Evolutionary conservation across 257 asterid genomes (phyloP), one percentile per base, ranked within the genome.

Genomic region (Primulina huaijiensis): DNA sequence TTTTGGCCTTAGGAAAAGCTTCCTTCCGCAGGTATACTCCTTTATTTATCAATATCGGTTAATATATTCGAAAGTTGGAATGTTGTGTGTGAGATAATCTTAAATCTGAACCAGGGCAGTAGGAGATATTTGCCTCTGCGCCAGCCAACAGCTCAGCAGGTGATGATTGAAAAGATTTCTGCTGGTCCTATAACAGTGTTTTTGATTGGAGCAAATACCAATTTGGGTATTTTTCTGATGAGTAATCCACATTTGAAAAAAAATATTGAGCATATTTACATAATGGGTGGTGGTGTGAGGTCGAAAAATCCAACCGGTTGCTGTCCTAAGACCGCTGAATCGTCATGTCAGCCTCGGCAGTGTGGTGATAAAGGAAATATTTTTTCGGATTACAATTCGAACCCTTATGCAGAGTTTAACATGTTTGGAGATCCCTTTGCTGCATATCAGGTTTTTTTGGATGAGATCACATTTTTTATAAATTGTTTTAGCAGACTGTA

Each of bases 381-480:
- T 21, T 86, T 80, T 75, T 80, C 95, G 0, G 97, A 65, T 67
- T 88, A 81, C 73, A 80, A 79, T 11, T 83, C 90, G 56, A 88
- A 88, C 75, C 98, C 97, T 17, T 84, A 86, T 68, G 92, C 98
- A 67, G 98, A 92, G 72, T 88, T 82, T 86, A 92, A 92, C 60
- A 68, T 92, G 33, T 92, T 88, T 75, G 88, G 83, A 64, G 98
- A 92, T 76, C 98, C 97, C 72, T 92, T 89, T 71, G 96, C 98
- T 65, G 95, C 95, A 53, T 92, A 92, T 72, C 96, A 88, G 97
- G 98, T 92, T 72, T 3, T n/a, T 12, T 3, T 16, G 27, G 53
- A 43, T 43, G 19, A 43, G n/a, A 43, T 43, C 53, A 12, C 53
- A 43, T 23, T 43, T 43, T 43, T 43, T 43, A 43, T 43, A 19